Percentiles rank a stretch among this genome's conserved stretches.
Conservation (phyloP, 805 yeast genomes). For the Saccharomycopsis oosterbeekiorum region DNA sequence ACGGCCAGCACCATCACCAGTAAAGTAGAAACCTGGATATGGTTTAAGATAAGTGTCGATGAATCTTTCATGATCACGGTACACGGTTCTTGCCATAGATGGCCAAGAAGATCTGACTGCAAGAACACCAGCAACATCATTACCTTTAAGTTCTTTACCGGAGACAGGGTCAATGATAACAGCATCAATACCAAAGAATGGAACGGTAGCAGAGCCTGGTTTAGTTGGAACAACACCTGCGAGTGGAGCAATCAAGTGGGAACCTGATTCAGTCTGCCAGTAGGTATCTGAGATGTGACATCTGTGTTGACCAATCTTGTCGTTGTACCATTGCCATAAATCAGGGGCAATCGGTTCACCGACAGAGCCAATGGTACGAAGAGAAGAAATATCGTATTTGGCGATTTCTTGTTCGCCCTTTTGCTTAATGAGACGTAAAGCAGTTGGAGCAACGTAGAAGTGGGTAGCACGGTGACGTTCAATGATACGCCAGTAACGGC, state of each 20-base stretch:
- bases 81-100: constrained; percentile 95
- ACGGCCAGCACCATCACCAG: constrained; percentile 98
- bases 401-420: constrained; percentile 82
- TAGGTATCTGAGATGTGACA: constrained; percentile 92
- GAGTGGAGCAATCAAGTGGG: constrained; percentile 87
- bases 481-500: constrained; percentile 94
- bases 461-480: constrained; percentile 88
- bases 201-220: constrained; percentile 95
- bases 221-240: constrained; percentile 93
- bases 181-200: constrained; percentile 92
- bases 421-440: constrained; percentile 79
- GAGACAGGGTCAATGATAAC: constrained; percentile 87
- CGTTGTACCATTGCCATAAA: constrained; percentile 97
- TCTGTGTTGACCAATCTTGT: constrained; percentile 78
- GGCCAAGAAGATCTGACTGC: constrained; percentile 94
- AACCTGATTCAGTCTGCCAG: constrained; percentile 99
- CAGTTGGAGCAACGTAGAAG: constrained; percentile 98
- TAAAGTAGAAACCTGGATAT: constrained; percentile 87
- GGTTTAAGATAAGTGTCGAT: constrained; percentile 89
- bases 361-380: constrained; percentile 91
- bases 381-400: constrained; percentile 71
- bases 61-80: constrained; percentile 77
- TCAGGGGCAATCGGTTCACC: constrained; percentile 99
- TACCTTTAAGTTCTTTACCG: constrained; percentile 75
- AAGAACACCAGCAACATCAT: constrained; percentile 92